A percentile compares a stretch with the other conserved stretches of the same genome.
Evolutionary conservation across 2,329 filamentous ascomycete genomes (phyloP).

Genomic region (Periconia macrospinosa): DNA sequence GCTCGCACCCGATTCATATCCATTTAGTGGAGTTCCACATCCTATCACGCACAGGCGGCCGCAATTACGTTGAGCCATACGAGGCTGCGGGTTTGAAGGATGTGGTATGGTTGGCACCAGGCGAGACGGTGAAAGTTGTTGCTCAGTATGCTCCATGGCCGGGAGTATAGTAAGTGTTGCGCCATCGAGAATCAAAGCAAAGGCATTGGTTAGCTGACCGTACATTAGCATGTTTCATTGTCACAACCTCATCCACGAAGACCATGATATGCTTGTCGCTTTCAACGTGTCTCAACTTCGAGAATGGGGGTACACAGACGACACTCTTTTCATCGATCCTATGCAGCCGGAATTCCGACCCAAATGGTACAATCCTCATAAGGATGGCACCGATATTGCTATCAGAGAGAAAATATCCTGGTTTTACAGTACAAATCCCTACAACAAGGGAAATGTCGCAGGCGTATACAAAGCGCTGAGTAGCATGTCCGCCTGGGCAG

Average conservation of each 20-base stretch:
- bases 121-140: slow-evolving; percentile 43
- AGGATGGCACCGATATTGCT: slow-evolving; percentile 26
- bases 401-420: slow-evolving; percentile 33
- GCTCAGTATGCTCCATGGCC: slow-evolving; percentile 43
- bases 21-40: slow-evolving; percentile 63
- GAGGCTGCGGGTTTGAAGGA: slow-evolving; percentile 61
- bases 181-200: background rate
- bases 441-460: slow-evolving; percentile 19
- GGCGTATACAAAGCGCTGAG: slow-evolving; percentile 1
- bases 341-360: slow-evolving; percentile 32
- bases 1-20: slow-evolving; percentile 59
- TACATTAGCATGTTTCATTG: slow-evolving; percentile 45
- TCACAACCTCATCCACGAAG: slow-evolving; percentile 52
- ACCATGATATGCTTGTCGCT: slow-evolving; percentile 48
- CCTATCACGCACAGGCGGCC: slow-evolving; percentile 51
- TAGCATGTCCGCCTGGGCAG: background rate
- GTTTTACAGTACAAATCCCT: slow-evolving; percentile 35
- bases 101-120: slow-evolving; percentile 57
- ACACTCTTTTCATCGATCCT: slow-evolving; percentile 36
- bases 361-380: slow-evolving; percentile 19
- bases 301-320: slow-evolving; percentile 36
- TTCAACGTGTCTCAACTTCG: slow-evolving; percentile 47
- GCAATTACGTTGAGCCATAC: slow-evolving; percentile 51
- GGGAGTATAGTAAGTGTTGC: slow-evolving; percentile 46
- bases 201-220: background rate